phyloP scores from a whole-genome alignment of 2,329 filamentous ascomycete species.

The Diplocarpon rosae region DNA sequence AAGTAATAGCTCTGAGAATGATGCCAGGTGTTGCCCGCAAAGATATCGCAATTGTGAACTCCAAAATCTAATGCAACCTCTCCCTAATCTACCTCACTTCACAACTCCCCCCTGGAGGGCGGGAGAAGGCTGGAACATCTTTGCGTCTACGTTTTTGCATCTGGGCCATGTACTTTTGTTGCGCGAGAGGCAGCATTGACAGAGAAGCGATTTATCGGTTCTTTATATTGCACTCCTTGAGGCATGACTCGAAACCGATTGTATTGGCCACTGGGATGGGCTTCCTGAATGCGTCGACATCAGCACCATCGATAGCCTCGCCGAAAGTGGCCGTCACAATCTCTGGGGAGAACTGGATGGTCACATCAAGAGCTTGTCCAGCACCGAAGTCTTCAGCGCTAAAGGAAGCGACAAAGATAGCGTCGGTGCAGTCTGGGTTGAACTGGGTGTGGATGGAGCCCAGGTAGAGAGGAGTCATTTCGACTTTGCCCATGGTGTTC shows the following conservation, averaged over 20 bases:
- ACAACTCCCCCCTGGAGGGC: no score
- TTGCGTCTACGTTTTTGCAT: no score
- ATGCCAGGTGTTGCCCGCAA: no score
- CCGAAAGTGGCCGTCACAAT: conserved; percentile 38
- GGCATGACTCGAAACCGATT: conserved; percentile 40
- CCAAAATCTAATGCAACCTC: no score
- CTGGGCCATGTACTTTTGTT: no score
- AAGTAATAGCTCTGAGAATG: no score
- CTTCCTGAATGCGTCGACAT: conserved; percentile 35
- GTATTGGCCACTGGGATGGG: conserved; percentile 39
- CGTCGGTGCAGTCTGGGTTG: conserved; percentile 42
- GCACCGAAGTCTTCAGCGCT: conserved; percentile 40
- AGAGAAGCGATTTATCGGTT: conserved; percentile 3
- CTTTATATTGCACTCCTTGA: conserved; percentile 33
- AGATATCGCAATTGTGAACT: no score
- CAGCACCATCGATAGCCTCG: conserved; percentile 34
- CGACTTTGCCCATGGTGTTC: conserved; percentile 32
- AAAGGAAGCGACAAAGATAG: conserved; percentile 40
- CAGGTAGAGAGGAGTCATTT: conserved; percentile 44
- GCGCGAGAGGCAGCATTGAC: no score
- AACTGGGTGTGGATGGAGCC: conserved; percentile 44
- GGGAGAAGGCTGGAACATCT: no score
- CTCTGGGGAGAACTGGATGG: conserved; percentile 36
- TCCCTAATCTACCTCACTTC: no score
- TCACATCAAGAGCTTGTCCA: conserved; percentile 39